Evolutionary conservation across 1,284 basidiomycete genomes (phyloP), one percentile per base, ranked within the genome.

Genomic region (Pyrrhoderma lamaoense): DNA sequence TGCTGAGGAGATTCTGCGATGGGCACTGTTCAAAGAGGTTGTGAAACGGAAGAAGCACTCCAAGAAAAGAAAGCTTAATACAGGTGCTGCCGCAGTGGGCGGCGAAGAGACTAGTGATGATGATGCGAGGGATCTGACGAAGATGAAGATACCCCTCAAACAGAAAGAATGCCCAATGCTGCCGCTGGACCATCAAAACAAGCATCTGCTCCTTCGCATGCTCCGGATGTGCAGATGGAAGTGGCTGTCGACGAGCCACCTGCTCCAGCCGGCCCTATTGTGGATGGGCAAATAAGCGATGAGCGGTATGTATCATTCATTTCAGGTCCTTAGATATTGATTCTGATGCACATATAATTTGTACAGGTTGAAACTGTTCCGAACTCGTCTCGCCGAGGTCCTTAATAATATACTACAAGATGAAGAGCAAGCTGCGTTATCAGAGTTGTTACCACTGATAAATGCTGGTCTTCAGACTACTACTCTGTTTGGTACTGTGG

Each of bases 21-120:
- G 93, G 67, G 96, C 96, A 1, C 79, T 99, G 27, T 99, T 95
- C 81, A 96, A 95, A 65, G 96, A 99, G 66, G 95, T 99, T 16
- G 78, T 93, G 48, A 91, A 89, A 64, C 81, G 77, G 64, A 77
- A 77, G 61, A 80, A 73, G 60, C 81, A 79, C 54, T 31, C 45
- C 14, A 90, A 90, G 73, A 87, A 86, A 68, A 78, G 88, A 62
- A 92, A 88, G 70, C 75, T 89, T 54, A 85, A 85, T 66, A 79
- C 71, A 55, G 82, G 77, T 40, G 77, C 65, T 53, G 75, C 71
- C 13, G 70, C 67, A 4, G 64, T 58, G 0, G 62, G 53, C 11
- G 59, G 63, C 5, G 66, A 58, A 21, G 64, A 62, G 3, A 14
- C 5, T 7, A 22, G 7, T 22, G 34, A 18, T n/a, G 48, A 49